A percentile compares a stretch with the other conserved stretches of the same genome.
Evolutionary conservation across 768 basidiomycete genomes (phyloP).

Genomic region (Dioszegia crocea): DNA sequence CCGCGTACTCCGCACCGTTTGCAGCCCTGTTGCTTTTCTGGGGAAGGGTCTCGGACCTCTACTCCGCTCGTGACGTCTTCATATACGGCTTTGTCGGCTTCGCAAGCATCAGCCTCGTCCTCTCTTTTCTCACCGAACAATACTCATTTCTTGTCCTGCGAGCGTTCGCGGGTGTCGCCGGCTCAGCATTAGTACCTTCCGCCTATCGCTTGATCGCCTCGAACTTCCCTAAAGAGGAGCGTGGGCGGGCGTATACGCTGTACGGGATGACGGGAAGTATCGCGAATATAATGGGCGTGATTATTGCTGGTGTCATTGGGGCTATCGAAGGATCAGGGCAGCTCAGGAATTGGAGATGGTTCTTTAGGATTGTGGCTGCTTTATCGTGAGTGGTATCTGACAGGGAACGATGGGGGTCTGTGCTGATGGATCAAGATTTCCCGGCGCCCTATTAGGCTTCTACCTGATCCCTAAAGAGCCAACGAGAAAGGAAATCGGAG

Average conservation of each 20-base stretch:
- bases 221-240: slow-evolving; percentile 23
- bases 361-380: slow-evolving; percentile 20
- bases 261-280: slow-evolving; percentile 24
- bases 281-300: slow-evolving; percentile 16
- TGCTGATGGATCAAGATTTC: slow-evolving; percentile 6
- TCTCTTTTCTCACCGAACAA: slow-evolving; percentile 19
- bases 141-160: slow-evolving; percentile 35
- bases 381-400: neutral
- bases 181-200: slow-evolving; percentile 20
- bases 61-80: slow-evolving; percentile 37
- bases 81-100: slow-evolving; percentile 33
- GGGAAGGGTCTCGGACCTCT: slow-evolving; percentile 43
- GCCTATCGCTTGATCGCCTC: slow-evolving; percentile 24
- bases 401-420: neutral
- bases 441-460: slow-evolving; percentile 18
- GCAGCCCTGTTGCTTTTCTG: slow-evolving; percentile 38
- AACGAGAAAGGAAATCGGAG: slow-evolving; percentile 17
- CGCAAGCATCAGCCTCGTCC: slow-evolving; percentile 11
- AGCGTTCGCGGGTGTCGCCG: slow-evolving; percentile 30
- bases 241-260: slow-evolving; percentile 16
- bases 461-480: slow-evolving; percentile 17
- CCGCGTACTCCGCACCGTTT: slow-evolving; percentile 35
- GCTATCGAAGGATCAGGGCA: slow-evolving; percentile 29
- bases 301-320: slow-evolving; percentile 34
- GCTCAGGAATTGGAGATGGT: slow-evolving; percentile 42